Percentiles rank a stretch among this genome's conserved stretches.
phyloP scores from a whole-genome alignment of 208 protist species.

The Trypanosoma vivax region DNA sequence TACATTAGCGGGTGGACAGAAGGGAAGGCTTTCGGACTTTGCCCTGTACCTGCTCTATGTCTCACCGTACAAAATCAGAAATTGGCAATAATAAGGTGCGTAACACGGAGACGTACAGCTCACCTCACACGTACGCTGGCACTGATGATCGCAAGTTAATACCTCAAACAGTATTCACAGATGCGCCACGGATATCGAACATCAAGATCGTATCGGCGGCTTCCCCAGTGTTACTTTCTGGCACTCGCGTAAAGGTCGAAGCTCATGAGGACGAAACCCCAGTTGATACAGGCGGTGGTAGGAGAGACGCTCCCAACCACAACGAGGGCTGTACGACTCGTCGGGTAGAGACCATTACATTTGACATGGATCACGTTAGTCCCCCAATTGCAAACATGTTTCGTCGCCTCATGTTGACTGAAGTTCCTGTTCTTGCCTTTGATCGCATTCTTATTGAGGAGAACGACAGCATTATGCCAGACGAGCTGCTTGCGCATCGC shows the following conservation, averaged over 20 bases:
- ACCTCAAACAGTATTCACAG: conserved; percentile 47
- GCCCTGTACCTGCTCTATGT: too few relatives aligned
- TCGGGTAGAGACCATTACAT: conserved; percentile 72
- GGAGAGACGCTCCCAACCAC: neutral
- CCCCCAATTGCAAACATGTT: conserved; percentile 96
- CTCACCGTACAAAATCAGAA: conserved; percentile 51
- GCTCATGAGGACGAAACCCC: conserved; percentile 21
- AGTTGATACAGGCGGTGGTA: conserved; percentile 1
- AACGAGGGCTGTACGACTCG: conserved; percentile 21
- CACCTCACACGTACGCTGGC: conserved; percentile 66
- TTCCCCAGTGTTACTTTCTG: conserved; percentile 28
- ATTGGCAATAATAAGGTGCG: conserved; percentile 67
- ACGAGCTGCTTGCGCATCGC: conserved; percentile 96
- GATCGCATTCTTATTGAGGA: conserved; percentile 96
- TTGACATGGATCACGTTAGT: conserved; percentile 73
- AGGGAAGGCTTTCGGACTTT: too few relatives aligned
- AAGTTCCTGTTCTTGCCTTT: conserved; percentile 98
- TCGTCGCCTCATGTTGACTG: conserved; percentile 93
- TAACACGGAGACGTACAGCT: conserved; percentile 82
- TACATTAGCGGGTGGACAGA: too few relatives aligned
- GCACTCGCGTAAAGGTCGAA: neutral
- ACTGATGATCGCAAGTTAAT: conserved; percentile 7
- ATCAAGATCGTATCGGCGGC: conserved; percentile 58
- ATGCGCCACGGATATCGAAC: conserved; percentile 69
- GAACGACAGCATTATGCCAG: conserved; percentile 97